Percentiles rank a stretch among this genome's conserved stretches.
phyloP scores from a whole-genome alignment of 140 eudicot genomes.

The Erigeron philadelphicus region DNA sequence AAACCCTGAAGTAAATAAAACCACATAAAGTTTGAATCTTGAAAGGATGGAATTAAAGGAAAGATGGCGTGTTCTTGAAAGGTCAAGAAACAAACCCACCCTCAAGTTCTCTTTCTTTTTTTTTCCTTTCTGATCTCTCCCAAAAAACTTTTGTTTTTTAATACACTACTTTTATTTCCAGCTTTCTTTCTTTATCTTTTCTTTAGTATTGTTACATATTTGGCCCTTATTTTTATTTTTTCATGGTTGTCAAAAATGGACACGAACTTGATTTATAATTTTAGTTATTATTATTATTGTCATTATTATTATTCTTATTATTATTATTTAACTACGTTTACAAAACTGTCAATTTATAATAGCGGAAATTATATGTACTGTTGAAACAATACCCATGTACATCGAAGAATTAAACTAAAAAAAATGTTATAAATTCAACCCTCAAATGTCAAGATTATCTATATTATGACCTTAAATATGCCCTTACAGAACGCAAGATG shows the following conservation, averaged over 20 bases:
- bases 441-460: too few species aligned
- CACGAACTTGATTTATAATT: slow-evolving; percentile 11
- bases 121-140: slow-evolving; percentile 23
- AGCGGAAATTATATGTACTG: too few species aligned
- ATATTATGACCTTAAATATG: too few species aligned
- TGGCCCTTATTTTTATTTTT: slow-evolving; percentile 7
- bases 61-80: slow-evolving; percentile 37
- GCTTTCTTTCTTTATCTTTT: slow-evolving; percentile 11
- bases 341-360: too few species aligned
- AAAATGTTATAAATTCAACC: too few species aligned
- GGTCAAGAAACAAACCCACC: slow-evolving; percentile 24
- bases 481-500: too few species aligned
- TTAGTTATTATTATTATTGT: too few species aligned
- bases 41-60: slow-evolving; percentile 25
- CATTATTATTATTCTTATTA: too few species aligned
- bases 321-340: too few species aligned
- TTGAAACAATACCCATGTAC: too few species aligned
- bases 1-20: slow-evolving; percentile 29
- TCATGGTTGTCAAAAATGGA: neutral
- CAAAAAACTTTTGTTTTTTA: slow-evolving; percentile 23
- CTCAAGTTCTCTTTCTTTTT: slow-evolving; percentile 9
- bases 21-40: neutral
- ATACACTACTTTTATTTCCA: slow-evolving; percentile 16
- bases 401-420: too few species aligned
- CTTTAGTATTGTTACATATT: neutral